Evolutionary conservation across 2,329 filamentous ascomycete genomes (phyloP), one percentile per base, ranked within the genome.

Genomic region (Ophiobolus disseminans): DNA sequence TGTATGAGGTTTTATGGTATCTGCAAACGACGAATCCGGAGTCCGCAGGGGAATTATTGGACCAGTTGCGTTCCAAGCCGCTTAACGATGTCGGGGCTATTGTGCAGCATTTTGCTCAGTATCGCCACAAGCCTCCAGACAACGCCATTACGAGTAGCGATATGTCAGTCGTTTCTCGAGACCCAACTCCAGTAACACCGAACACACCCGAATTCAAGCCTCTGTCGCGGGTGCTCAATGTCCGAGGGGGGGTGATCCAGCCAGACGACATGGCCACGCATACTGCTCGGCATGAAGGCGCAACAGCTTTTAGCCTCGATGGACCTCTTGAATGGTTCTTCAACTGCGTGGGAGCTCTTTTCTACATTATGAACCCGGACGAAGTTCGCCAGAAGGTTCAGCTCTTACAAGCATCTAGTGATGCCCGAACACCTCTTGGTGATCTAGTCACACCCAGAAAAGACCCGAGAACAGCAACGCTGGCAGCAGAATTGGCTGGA

Each of bases 1-100:
- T 59, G 25, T 40, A 51, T 21, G 50, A 57, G n/a, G 44, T 61
- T 13, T 32, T 62, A 5, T 60, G 60, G 55, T 45, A 28, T 14
- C 45, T 62, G 11, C 57, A 60, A 20, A 60, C 48, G 2, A 40
- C 45, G 3, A 54, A 50, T n/a, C 37, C 44, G 1, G 38, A 56
- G 7, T 40, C 53, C 17, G 56, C 58, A 13, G 34, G 46, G 5
- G 36, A 46, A 1, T 28, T 58, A 14, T 45, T 63, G 14, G 39
- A 48, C 34, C 25, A 49, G 9, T 28, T 52, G 21, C 36, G 48
- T 8, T 34, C 10, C 17, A 17, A 25, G 46, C 43, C 13, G n/a
- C n/a, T n/a, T n/a, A 40, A 48, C 20, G 45, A 55, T 36, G 10
- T 52, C 3, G 45, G 41, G 13, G 45, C 42, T 10, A 44, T 49